Evolutionary conservation across 208 protist species (phyloP).

Genomic region (Novymonas esmeraldas): DNA sequence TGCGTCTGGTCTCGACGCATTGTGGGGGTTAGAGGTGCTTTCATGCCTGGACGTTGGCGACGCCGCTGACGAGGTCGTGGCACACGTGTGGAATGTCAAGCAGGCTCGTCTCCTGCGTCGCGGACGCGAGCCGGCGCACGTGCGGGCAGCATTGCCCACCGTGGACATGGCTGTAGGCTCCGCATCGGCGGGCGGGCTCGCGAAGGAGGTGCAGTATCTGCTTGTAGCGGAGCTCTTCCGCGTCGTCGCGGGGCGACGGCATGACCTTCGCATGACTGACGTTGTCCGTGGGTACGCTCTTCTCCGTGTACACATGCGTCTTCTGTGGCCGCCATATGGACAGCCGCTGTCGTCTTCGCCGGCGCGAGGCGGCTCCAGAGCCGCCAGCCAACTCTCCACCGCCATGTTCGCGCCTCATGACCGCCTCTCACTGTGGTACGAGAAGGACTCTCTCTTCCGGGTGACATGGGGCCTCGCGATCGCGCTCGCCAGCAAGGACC

Average conservation of each 20-base stretch:
- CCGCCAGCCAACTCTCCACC: not conserved
- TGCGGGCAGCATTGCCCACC: not conserved
- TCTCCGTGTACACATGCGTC: slow-evolving; percentile 65
- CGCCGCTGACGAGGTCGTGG: slow-evolving; percentile 15
- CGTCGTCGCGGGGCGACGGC: slow-evolving; percentile 21
- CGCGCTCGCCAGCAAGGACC: slow-evolving; percentile 55
- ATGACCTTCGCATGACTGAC: slow-evolving; percentile 70
- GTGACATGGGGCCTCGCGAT: slow-evolving; percentile 53
- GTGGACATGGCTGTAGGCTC: not conserved
- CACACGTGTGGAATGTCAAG: slow-evolving; percentile 14
- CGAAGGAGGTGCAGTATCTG: slow-evolving; percentile 22
- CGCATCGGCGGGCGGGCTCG: not conserved
- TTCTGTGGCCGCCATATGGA: slow-evolving; percentile 49
- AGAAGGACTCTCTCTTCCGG: slow-evolving; percentile 48
- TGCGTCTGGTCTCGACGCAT: slow-evolving; percentile 51
- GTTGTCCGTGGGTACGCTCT: slow-evolving; percentile 75
- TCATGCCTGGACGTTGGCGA: slow-evolving; percentile 41
- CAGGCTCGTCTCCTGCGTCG: slow-evolving; percentile 1
- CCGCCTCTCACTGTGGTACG: slow-evolving; percentile 22
- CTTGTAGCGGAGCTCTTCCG: slow-evolving; percentile 29
- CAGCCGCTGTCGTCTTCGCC: not conserved
- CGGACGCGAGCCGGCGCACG: slow-evolving; percentile 15
- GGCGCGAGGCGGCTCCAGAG: not conserved
- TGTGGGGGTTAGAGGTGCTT: slow-evolving; percentile 72
- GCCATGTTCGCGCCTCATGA: not conserved